These are phyloP conservation scores for Fusarium sp. DNA, from an alignment of 2,329 filamentous ascomycete genomes.

Conservation along the genomic window DNA sequence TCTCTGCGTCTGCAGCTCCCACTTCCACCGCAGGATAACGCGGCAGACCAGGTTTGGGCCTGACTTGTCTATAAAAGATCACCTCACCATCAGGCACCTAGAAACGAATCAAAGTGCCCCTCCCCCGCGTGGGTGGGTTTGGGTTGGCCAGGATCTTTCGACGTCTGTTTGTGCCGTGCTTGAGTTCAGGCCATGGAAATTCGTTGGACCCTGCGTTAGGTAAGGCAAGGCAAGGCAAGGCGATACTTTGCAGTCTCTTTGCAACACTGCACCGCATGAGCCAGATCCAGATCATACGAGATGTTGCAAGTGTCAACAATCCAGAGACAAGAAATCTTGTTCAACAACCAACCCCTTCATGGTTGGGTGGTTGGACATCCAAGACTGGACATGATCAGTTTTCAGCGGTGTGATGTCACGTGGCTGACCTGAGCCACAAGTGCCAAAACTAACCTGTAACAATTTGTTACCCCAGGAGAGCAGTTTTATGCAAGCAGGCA, in stretches of 20 bases:
- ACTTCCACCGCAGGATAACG: slow-evolving; percentile 33
- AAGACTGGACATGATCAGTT: slow-evolving; percentile 18
- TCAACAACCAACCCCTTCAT: slow-evolving; percentile 10
- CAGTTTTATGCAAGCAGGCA: background rate
- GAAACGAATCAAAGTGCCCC: slow-evolving; percentile 40
- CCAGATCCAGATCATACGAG: slow-evolving; percentile 36
- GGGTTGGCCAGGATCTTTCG: slow-evolving; percentile 29
- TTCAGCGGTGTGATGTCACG: slow-evolving; percentile 45
- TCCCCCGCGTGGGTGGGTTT: slow-evolving; percentile 42
- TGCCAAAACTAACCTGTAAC: background rate
- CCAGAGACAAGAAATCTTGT: slow-evolving; percentile 24
- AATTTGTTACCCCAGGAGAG: background rate
- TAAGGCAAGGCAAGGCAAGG: background rate
- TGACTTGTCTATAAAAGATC: slow-evolving; percentile 31
- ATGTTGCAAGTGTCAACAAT: background rate
- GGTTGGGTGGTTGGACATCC: slow-evolving; percentile 34
- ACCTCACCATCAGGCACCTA: slow-evolving; percentile 41
- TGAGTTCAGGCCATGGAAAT: background rate
- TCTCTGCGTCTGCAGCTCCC: slow-evolving; percentile 25
- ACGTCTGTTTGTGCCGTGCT: slow-evolving; percentile 24
- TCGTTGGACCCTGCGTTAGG: slow-evolving; percentile 25
- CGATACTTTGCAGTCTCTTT: slow-evolving; percentile 14
- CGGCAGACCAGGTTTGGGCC: slow-evolving; percentile 42
- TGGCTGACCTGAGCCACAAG: slow-evolving; percentile 23
- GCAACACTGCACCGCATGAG: slow-evolving; percentile 29